Evolutionary conservation across 768 basidiomycete species (phyloP).

Genomic region (Lactarius psammicola): DNA sequence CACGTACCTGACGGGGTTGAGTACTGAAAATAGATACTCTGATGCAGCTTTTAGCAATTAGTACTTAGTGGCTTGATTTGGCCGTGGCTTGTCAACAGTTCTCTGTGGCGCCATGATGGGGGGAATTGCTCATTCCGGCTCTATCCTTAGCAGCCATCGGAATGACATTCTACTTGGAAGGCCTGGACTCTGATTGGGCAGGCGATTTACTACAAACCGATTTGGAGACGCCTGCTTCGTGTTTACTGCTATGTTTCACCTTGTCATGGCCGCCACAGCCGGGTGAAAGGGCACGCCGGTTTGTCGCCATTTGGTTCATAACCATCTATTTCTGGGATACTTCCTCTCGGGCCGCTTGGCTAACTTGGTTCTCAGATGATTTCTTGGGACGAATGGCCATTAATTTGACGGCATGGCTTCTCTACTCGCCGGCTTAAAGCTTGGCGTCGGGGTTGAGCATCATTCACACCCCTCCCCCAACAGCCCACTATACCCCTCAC

Average conservation of each 20-base stretch:
- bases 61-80: background rate
- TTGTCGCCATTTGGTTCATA: background rate
- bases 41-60: background rate
- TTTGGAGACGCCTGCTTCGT: background rate
- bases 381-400: background rate
- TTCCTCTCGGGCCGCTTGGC: background rate
- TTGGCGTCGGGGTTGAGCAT: background rate
- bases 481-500: background rate
- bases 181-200: background rate
- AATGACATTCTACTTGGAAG: background rate
- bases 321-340: background rate
- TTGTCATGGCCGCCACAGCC: background rate
- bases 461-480: background rate
- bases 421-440: conserved; percentile 7
- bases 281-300: background rate
- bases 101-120: background rate
- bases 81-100: background rate
- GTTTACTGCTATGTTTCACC: background rate
- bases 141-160: background rate
- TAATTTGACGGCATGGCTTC: background rate
- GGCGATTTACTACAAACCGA: background rate
- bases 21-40: background rate
- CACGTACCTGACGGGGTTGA: background rate
- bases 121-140: background rate
- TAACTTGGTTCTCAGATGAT: background rate